These are phyloP conservation scores for Aureobasidium namibiae DNA, from an alignment of 2,329 filamentous ascomycete genomes.

Conservation along the genomic window DNA sequence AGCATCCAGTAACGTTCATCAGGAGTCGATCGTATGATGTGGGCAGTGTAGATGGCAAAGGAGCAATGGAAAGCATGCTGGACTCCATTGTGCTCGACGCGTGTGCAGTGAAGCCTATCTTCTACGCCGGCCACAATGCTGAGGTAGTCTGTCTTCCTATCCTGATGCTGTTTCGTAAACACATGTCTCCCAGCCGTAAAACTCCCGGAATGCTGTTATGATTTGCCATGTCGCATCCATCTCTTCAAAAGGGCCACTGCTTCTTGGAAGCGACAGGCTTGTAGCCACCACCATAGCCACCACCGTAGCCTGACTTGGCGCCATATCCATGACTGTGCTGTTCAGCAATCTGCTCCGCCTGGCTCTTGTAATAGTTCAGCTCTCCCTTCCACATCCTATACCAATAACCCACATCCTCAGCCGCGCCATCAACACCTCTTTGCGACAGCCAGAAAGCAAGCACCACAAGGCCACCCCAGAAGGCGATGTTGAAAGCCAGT, in stretches of 20 bases:
- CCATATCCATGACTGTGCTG: slow-evolving; percentile 2
- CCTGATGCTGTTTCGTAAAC: not conserved
- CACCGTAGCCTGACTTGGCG: no score
- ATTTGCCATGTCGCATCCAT: not conserved
- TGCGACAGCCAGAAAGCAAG: slow-evolving; percentile 49
- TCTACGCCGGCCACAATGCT: not conserved
- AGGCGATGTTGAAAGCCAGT: slow-evolving; percentile 53
- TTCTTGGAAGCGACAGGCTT: slow-evolving; percentile 2
- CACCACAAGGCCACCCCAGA: slow-evolving; percentile 54
- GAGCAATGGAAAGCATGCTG: not conserved
- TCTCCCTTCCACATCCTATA: slow-evolving; percentile 30
- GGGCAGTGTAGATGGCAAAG: not conserved
- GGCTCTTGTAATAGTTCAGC: slow-evolving; percentile 30
- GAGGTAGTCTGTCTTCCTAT: not conserved
- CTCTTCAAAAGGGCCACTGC: not conserved
- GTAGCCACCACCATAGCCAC: not conserved
- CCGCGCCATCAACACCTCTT: slow-evolving; percentile 56
- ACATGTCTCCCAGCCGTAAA: not conserved
- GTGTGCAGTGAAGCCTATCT: not conserved
- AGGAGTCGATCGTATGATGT: no score
- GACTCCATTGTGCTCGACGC: not conserved
- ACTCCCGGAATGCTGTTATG: not conserved
- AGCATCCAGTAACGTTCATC: no score
- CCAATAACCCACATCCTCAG: slow-evolving; percentile 46
- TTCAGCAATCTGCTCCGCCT: slow-evolving; percentile 16